These are phyloP conservation scores for Cochlearia excelsa DNA, from an alignment of 345 rosid species.

Conservation along the genomic window DNA sequence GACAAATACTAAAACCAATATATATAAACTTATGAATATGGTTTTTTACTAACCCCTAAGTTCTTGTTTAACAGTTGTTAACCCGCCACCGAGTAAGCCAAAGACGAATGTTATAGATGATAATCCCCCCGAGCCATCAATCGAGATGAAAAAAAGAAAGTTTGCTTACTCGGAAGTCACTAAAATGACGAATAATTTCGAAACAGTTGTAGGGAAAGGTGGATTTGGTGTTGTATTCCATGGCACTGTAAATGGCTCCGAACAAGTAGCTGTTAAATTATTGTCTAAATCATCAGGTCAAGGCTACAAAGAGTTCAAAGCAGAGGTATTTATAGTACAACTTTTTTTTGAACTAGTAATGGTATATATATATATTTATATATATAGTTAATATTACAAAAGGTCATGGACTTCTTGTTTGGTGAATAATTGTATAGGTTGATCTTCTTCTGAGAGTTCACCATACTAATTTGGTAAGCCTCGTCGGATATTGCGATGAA, in stretches of 20 bases:
- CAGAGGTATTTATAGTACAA: conserved; percentile 39
- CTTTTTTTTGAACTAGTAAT: neutral
- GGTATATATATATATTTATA: neutral
- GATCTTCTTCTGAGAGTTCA: conserved; percentile 47
- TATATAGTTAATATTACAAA: neutral
- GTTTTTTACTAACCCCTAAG: neutral
- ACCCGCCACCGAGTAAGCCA: conserved; percentile 2
- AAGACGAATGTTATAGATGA: neutral
- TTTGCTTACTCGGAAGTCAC: conserved; percentile 37
- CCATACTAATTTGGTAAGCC: conserved; percentile 47
- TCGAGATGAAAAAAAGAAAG: conserved; percentile 29
- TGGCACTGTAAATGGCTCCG: conserved; percentile 37
- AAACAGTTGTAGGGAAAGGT: conserved; percentile 44
- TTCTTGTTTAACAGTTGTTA: conserved; percentile 17
- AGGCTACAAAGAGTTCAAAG: conserved; percentile 44
- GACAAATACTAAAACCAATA: neutral
- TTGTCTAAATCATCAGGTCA: conserved; percentile 40
- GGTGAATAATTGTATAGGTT: conserved; percentile 32
- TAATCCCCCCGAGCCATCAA: conserved; percentile 28
- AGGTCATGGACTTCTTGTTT: neutral
- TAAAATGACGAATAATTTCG: conserved; percentile 38
- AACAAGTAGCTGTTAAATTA: conserved; percentile 54
- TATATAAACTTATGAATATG: neutral
- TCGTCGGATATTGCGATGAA: conserved; percentile 50
- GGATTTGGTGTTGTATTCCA: conserved; percentile 52